These are phyloP conservation scores for Prunus yedoensis DNA, from an alignment of 331 rosid species.

Conservation along the genomic window DNA sequence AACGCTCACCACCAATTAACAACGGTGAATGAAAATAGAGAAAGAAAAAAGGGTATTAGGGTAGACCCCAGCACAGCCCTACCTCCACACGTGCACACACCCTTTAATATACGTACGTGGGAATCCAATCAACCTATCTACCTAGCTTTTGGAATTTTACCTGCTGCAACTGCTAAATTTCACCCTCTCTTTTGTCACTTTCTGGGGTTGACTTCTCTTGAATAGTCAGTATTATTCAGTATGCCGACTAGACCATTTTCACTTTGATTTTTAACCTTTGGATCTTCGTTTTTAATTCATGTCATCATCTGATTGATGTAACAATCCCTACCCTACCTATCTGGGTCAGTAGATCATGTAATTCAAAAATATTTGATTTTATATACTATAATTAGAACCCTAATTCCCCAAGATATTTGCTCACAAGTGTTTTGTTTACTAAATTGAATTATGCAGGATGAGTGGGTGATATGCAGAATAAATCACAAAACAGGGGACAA, in stretches of 20 bases:
- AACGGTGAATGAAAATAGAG: too few relatives aligned
- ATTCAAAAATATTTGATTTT: too few relatives aligned
- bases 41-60: too few relatives aligned
- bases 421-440: too few relatives aligned
- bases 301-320: slow-evolving; percentile 17
- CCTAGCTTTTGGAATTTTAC: background rate
- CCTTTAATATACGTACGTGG: background rate
- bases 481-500: slow-evolving; percentile 60
- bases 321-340: too few relatives aligned
- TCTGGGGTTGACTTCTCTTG: slow-evolving; percentile 35
- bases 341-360: too few relatives aligned
- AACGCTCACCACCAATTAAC: background rate
- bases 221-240: accelerated
- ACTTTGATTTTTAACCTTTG: slow-evolving; percentile 4
- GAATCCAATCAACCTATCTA: slow-evolving; percentile 14
- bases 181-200: slow-evolving; percentile 31
- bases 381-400: too few relatives aligned
- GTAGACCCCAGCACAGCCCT: background rate
- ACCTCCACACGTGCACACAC: slow-evolving; percentile 21
- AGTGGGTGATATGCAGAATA: slow-evolving; percentile 87
- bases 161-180: background rate
- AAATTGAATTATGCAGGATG: slow-evolving; percentile 48
- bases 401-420: too few relatives aligned
- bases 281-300: background rate
- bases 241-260: background rate